phyloP scores from a whole-genome alignment of 2,329 filamentous ascomycete species.

The Venturia asperata region DNA sequence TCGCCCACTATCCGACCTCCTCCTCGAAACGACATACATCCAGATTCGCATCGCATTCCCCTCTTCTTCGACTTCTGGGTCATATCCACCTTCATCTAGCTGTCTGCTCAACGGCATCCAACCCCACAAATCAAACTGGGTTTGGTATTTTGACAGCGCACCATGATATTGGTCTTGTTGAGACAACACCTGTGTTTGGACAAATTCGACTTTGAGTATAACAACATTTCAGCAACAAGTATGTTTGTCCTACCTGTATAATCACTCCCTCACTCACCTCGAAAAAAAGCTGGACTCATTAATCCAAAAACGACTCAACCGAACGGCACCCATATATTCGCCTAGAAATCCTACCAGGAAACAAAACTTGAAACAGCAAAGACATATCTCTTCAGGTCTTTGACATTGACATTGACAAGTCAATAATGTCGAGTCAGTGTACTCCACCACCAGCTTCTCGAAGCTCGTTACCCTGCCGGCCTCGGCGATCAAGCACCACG shows the following conservation, averaged over 20 bases:
- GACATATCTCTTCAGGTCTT: too few species aligned
- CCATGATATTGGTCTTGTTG: background rate
- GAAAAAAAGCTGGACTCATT: background rate
- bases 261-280: background rate
- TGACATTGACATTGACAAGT: background rate
- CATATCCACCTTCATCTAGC: background rate
- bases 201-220: background rate
- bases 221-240: background rate
- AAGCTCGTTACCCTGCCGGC: background rate
- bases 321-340: background rate
- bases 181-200: background rate
- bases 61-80: background rate
- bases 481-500: constrained; percentile 6
- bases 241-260: background rate
- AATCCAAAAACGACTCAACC: background rate
- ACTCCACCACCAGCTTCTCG: background rate
- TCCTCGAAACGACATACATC: constrained; percentile 2
- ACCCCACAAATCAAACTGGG: background rate
- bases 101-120: background rate
- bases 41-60: background rate
- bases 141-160: constrained; percentile 4
- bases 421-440: constrained; percentile 7
- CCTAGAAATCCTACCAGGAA: background rate
- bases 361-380: background rate
- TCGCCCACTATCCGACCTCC: background rate